Evolutionary conservation across 768 basidiomycete genomes (phyloP).

Genomic region (Kwoniella botswanensis): DNA sequence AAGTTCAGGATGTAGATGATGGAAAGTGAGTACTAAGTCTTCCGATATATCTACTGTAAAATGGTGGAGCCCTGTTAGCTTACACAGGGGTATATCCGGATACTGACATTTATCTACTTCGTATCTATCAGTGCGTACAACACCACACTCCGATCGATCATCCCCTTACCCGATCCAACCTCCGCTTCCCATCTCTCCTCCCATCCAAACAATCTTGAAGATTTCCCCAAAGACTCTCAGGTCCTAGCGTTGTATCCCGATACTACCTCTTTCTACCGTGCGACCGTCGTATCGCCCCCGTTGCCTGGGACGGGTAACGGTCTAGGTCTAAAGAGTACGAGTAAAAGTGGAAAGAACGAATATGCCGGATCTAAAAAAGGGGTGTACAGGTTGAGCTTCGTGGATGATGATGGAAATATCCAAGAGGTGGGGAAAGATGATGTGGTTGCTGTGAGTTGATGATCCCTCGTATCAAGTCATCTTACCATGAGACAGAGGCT

Average conservation of each 20-base stretch:
- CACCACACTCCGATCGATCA: conserved; percentile 59
- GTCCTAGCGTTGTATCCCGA: conserved; percentile 61
- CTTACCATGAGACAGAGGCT: background rate
- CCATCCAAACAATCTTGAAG: conserved; percentile 55
- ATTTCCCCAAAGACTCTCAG: conserved; percentile 48
- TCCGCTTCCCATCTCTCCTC: conserved; percentile 45
- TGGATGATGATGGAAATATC: conserved; percentile 50
- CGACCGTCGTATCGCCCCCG: conserved; percentile 51
- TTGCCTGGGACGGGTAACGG: conserved; percentile 38
- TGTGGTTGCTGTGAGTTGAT: conserved; percentile 51
- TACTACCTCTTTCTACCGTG: conserved; percentile 61
- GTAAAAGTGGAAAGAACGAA: conserved; percentile 14
- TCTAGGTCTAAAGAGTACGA: conserved; percentile 25
- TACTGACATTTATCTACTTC: background rate
- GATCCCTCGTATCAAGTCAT: background rate
- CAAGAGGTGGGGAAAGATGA: conserved; percentile 39
- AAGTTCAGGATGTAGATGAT: conserved; percentile 59
- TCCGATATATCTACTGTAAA: no score
- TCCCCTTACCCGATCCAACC: conserved; percentile 59
- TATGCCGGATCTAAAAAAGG: conserved; percentile 24
- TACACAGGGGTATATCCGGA: no score
- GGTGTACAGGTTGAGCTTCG: conserved; percentile 52
- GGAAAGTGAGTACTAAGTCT: conserved; percentile 39
- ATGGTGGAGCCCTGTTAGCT: no score
- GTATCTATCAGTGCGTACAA: conserved; percentile 17